Evolutionary conservation across 129 eudicot species (phyloP).

Genomic region (Artemisia argyi): DNA sequence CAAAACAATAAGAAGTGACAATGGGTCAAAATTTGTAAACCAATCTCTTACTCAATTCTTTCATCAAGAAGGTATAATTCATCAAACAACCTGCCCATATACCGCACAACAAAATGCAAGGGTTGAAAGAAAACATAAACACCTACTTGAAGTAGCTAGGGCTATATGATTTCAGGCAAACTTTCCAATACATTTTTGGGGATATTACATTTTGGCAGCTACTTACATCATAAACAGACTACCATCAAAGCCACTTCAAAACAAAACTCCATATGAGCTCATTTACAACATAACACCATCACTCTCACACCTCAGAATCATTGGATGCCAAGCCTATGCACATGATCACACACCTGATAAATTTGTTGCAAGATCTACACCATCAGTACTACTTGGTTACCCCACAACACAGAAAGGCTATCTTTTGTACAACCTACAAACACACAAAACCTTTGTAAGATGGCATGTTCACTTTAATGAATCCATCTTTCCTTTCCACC

Average conservation of each 20-base stretch:
- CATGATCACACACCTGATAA: not conserved
- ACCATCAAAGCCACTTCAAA: not conserved
- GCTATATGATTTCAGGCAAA: not conserved
- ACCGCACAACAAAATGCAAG: not conserved
- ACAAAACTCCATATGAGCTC: not conserved
- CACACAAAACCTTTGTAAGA: not conserved
- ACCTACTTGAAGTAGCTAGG: not conserved
- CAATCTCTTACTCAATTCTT: not conserved
- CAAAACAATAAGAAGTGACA: not conserved
- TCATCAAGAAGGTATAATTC: not conserved
- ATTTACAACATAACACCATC: not conserved
- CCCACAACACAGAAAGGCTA: not conserved
- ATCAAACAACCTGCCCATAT: not conserved
- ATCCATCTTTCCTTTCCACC: not conserved
- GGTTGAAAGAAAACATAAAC: not conserved
- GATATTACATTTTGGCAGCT: not conserved
- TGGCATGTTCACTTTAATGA: not conserved
- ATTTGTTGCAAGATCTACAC: not conserved
- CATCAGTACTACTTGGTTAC: not conserved
- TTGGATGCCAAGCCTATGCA: not conserved
- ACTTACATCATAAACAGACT: not conserved
- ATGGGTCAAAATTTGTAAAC: not conserved
- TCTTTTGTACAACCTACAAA: not conserved
- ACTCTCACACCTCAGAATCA: not conserved
- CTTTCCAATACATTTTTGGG: not conserved